Evolutionary conservation across 176 grass and related monocot species (phyloP).

Genomic region (Phragmites australis): DNA sequence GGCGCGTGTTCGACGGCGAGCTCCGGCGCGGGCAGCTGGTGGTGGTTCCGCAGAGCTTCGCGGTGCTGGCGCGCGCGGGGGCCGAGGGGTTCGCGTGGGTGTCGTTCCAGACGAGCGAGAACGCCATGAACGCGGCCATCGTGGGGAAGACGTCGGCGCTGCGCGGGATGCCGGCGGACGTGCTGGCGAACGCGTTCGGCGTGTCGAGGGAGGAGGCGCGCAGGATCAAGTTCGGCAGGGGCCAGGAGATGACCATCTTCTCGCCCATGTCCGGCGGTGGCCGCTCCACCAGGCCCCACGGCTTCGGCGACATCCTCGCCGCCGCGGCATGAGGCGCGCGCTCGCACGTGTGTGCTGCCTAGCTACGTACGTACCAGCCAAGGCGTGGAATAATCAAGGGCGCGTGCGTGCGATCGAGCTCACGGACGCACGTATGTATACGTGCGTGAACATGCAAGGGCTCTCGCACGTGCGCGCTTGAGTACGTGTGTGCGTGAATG

Average conservation of each 20-base stretch:
- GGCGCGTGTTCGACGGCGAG: constrained; percentile 49
- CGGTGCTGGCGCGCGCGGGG: constrained; percentile 2
- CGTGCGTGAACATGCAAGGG: background rate
- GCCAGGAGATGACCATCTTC: constrained; percentile 44
- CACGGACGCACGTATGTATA: too few species aligned
- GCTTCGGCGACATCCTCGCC: background rate
- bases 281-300: background rate
- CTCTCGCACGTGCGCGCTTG: too few species aligned
- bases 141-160: constrained; percentile 47
- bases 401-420: too few species aligned
- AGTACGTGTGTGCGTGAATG: too few species aligned
- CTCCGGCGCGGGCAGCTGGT: constrained; percentile 44
- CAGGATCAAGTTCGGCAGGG: constrained; percentile 51
- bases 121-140: constrained; percentile 39
- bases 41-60: constrained; percentile 46
- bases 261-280: background rate
- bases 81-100: constrained; percentile 47
- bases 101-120: constrained; percentile 52
- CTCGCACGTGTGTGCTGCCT: too few species aligned
- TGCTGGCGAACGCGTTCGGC: constrained; percentile 47
- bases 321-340: background rate
- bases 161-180: constrained; percentile 46
- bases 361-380: too few species aligned
- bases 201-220: constrained; percentile 47
- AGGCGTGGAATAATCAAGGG: too few species aligned